Evolutionary conservation across 768 basidiomycete species (phyloP).

Genomic region (Boletus insuetus): DNA sequence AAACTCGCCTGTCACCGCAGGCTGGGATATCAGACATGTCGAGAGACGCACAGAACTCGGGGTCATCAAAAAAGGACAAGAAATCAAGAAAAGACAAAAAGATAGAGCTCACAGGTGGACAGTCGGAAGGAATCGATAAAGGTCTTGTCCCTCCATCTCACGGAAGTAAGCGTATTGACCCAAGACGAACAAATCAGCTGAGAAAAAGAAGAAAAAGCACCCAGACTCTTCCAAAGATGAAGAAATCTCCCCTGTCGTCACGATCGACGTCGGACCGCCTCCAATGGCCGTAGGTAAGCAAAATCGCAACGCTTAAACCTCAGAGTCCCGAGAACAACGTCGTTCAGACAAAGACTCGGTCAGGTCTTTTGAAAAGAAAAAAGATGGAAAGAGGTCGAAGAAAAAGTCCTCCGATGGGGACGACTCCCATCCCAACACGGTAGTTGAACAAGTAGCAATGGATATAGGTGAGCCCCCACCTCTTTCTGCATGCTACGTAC

Average conservation of each 20-base stretch:
- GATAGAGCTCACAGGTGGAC: background rate
- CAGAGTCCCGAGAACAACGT: background rate
- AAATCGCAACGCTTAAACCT: background rate
- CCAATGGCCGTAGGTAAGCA: background rate
- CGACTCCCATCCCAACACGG: background rate
- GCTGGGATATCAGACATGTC: constrained; percentile 1
- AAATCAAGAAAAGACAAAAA: background rate
- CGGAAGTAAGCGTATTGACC: constrained; percentile 4
- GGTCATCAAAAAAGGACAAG: background rate
- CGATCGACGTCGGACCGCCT: background rate
- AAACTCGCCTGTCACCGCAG: too few species aligned
- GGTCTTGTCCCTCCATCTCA: constrained; percentile 12
- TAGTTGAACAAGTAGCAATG: background rate
- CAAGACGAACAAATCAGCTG: constrained; percentile 10
- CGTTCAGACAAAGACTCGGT: background rate
- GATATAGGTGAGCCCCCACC: background rate
- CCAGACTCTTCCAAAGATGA: constrained; percentile 14
- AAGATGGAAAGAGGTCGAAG: constrained; percentile 10
- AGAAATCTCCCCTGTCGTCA: background rate
- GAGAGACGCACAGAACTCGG: background rate
- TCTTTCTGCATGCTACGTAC: background rate
- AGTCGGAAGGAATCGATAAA: constrained; percentile 8
- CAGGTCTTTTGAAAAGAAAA: constrained; percentile 2
- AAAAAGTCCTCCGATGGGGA: background rate
- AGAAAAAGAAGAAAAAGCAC: constrained; percentile 38